These are phyloP conservation scores for Rostrohypoxylon terebratum DNA, from an alignment of 495 filamentous ascomycete species.

Conservation along the genomic window DNA sequence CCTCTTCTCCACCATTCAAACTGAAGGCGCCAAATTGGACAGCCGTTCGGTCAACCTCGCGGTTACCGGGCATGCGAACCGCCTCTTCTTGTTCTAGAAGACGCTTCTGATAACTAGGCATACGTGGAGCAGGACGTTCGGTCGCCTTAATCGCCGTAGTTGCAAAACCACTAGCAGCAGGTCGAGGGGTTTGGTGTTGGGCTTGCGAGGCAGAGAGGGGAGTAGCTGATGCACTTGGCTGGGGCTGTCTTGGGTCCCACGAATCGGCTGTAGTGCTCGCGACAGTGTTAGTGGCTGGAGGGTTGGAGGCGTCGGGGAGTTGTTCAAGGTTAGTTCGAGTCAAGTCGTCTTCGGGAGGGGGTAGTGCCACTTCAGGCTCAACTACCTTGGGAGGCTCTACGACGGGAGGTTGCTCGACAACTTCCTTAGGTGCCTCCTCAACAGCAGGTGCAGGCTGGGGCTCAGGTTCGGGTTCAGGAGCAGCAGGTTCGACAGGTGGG, in stretches of 20 bases:
- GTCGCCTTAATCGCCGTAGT: constrained; percentile 82
- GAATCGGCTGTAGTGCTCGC: constrained; percentile 92
- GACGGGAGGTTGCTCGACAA: constrained; percentile 46
- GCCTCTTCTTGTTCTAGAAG: constrained; percentile 95
- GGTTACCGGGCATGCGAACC: constrained; percentile 98
- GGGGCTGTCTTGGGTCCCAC: constrained; percentile 72
- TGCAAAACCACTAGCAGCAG: constrained; percentile 74
- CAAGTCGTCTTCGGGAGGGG: constrained; percentile 82
- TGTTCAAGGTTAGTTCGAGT: constrained; percentile 93
- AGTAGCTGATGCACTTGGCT: constrained; percentile 62
- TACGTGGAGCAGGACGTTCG: constrained; percentile 65
- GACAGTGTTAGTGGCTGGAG: constrained; percentile 80
- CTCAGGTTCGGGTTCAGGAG: constrained; percentile 52
- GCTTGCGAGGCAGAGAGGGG: constrained; percentile 68
- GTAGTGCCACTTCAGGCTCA: constrained; percentile 65
- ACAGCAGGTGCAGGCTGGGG: constrained; percentile 51
- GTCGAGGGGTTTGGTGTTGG: constrained; percentile 65
- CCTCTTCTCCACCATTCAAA: constrained; percentile 80
- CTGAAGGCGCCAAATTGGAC: constrained; percentile 98
- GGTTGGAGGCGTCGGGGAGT: constrained; percentile 80
- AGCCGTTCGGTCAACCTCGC: constrained; percentile 91
- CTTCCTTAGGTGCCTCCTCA: constrained; percentile 49
- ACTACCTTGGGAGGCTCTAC: constrained; percentile 53
- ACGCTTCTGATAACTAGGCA: constrained; percentile 81
- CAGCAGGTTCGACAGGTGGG: constrained; percentile 50